A percentile compares a stretch with the other conserved stretches of the same genome.
phyloP scores from a whole-genome alignment of 2,329 filamentous ascomycete genomes.

The Fusarium camptoceras region DNA sequence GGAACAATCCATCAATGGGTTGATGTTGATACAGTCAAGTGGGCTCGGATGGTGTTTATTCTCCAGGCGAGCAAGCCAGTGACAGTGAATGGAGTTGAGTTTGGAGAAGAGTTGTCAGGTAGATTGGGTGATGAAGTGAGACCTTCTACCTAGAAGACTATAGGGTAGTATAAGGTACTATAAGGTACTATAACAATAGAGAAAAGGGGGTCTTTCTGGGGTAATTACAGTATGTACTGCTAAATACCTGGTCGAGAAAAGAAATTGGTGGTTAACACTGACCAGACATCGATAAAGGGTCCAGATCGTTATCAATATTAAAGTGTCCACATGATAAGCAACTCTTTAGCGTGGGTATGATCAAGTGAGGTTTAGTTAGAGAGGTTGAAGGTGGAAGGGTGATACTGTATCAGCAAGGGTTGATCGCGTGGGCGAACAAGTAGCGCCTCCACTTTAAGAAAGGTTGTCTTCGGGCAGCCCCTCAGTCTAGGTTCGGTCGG shows the following conservation, averaged over 20 bases:
- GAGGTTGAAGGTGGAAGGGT: constrained; percentile 10
- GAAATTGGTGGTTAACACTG: constrained; percentile 3
- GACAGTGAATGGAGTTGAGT: constrained; percentile 14
- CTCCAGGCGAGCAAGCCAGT: constrained; percentile 44
- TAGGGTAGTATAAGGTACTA: background rate
- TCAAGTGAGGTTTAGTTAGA: constrained; percentile 10
- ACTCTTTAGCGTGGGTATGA: constrained; percentile 20
- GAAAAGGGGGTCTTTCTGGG: constrained; percentile 1
- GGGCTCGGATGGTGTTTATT: constrained; percentile 59
- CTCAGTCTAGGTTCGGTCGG: constrained; percentile 14
- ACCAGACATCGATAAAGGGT: constrained; percentile 23
- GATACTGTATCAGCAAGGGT: constrained; percentile 31
- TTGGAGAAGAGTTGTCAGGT: constrained; percentile 24
- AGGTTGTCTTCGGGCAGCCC: constrained; percentile 15
- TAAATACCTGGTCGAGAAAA: background rate
- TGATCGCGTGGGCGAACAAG: constrained; percentile 40
- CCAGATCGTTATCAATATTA: constrained; percentile 14
- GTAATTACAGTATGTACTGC: background rate
- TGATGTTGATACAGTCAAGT: constrained; percentile 58
- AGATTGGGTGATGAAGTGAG: background rate
- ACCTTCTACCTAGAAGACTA: constrained; percentile 1
- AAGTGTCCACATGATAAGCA: constrained; percentile 39
- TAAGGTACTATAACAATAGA: background rate
- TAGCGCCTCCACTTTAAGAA: constrained; percentile 23
- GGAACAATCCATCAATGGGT: constrained; percentile 68